Base-by-base conservation (phyloP, 2,329 filamentous ascomycete species). In the Dendrostoma leiphaemia region DNA sequence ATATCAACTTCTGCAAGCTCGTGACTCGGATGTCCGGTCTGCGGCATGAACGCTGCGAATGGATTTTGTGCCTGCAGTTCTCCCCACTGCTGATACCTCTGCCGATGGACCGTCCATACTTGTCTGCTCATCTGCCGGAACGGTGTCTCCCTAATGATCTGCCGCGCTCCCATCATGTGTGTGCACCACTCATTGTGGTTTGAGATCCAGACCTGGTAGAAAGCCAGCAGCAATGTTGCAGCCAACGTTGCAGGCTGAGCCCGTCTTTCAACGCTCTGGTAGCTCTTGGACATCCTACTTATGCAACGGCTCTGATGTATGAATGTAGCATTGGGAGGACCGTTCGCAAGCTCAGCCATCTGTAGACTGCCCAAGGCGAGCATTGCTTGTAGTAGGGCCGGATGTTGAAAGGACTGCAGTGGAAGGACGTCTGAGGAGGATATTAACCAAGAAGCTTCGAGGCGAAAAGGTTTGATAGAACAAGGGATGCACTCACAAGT, bases 121-220 rank as follows among this genome's bases (percentile, higher is more conserved):
- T 85, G 80, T 53, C 82, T 82, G 0, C 89, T 90, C 75, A 92
- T 87, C 2, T 83, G 79, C 9, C 80, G 79, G 57, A 91, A 89
- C 47, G 94, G 88, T 38, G 95, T 88, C 66, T 97, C 92, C 49
- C 83, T 82, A 24, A 97, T 79, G 28, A 97, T 79, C 59, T 92
- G 88, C 37, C 88, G 85, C 9, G 91, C 90, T 12, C 94, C 94
- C 45, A 90, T 84, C 34, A 97, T 76, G 71, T 97, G 94, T 58
- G 89, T 93, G 64, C 90, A 94, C 94, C 94, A 99, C 68, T 96
- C 96, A 52, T 88, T 85, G 64, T 97, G 93, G 61, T 99, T 93
- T 21, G 91, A 93, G 32, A 88, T 89, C 86, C 93, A 94, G 17
- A 97, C 90, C 68, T 97, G 94, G 64, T 96, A 97, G 68, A 91